Evolutionary conservation across 108 stramenopile species (phyloP).

Genomic region (Nitzschia inconspicua): DNA sequence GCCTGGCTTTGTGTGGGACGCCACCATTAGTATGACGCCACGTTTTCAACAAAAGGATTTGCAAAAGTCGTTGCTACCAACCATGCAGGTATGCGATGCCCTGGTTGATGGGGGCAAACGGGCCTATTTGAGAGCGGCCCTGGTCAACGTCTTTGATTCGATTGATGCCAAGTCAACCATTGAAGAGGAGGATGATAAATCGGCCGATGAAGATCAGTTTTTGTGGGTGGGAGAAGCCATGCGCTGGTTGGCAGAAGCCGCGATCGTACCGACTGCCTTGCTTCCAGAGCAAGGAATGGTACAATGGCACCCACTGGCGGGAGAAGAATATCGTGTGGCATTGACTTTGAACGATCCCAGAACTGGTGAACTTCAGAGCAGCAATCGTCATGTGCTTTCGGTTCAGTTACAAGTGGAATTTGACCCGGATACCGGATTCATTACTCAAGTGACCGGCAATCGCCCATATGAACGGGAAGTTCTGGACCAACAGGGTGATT

Average conservation of each 20-base stretch:
- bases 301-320: not conserved
- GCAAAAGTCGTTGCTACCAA: no score
- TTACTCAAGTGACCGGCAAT: not conserved
- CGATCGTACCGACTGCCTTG: slow-evolving; percentile 1
- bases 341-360: not conserved
- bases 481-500: not conserved
- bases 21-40: not conserved
- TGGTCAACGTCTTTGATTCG: slow-evolving; percentile 2
- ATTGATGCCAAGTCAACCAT: not conserved
- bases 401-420: not conserved
- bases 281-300: slow-evolving; percentile 4
- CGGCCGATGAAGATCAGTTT: not conserved
- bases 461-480: not conserved
- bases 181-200: not conserved
- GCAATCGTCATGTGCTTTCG: no score
- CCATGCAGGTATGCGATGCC: slow-evolving; percentile 6
- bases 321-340: not conserved
- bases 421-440: not conserved
- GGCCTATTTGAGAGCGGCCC: not conserved
- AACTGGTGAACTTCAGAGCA: not conserved
- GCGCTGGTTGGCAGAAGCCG: slow-evolving; percentile 14
- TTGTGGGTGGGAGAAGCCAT: not conserved
- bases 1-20: slow-evolving; percentile 12
- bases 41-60: not conserved
- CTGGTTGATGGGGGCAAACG: not conserved